A percentile compares a stretch with the other conserved stretches of the same genome.
phyloP scores from a whole-genome alignment of 768 basidiomycete species.

The Dacryopinax primogenitus region DNA sequence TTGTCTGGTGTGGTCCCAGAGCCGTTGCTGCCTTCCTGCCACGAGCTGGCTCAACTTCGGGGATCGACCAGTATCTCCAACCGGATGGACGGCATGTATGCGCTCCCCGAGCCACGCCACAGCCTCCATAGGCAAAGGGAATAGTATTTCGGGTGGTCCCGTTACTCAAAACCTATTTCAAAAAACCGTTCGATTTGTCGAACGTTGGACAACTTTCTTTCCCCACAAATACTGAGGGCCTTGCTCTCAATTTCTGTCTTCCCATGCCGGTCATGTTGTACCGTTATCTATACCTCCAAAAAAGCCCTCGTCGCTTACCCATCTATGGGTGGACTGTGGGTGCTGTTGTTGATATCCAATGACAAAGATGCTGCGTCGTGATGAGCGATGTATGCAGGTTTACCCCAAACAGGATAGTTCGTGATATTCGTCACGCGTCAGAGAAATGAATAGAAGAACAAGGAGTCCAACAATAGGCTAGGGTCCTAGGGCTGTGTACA shows the following conservation, averaged over 20 bases:
- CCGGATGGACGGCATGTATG: background rate
- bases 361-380: background rate
- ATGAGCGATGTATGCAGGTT: constrained; percentile 2
- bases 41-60: background rate
- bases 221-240: no score
- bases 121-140: no score
- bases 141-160: no score
- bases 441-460: no score
- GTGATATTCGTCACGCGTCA: no score
- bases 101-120: no score
- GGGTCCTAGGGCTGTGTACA: background rate
- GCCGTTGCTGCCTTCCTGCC: background rate
- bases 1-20: background rate
- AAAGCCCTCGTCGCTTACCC: no score
- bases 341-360: background rate
- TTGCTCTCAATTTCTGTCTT: no score
- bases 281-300: background rate
- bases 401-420: no score
- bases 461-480: background rate
- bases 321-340: background rate
- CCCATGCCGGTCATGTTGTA: background rate
- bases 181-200: no score
- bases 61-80: background rate
- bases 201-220: no score
- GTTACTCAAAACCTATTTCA: no score